These are phyloP conservation scores for Globisporangium carolinianum DNA, from an alignment of 352 stramenopile genomes.

Conservation along the genomic window DNA sequence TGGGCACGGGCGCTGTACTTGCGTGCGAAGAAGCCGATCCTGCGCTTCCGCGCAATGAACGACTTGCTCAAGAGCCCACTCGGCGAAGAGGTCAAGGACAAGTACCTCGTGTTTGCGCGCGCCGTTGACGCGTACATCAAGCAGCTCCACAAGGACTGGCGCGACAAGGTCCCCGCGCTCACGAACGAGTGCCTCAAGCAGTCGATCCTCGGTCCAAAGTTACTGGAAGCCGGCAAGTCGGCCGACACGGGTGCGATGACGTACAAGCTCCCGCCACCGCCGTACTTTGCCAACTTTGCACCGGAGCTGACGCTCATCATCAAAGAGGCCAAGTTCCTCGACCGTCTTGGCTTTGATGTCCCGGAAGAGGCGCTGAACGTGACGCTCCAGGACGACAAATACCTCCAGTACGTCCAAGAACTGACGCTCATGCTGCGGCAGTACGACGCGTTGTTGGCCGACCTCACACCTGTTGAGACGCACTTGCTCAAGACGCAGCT, in stretches of 20 bases:
- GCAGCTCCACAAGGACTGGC: constrained; percentile 91
- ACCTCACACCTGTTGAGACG: constrained; percentile 86
- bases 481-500: constrained; percentile 87
- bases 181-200: constrained; percentile 92
- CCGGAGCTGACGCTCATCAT: constrained; percentile 93
- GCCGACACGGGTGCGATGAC: constrained; percentile 60
- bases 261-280: constrained; percentile 82
- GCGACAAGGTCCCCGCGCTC: constrained; percentile 74
- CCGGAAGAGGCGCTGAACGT: constrained; percentile 94
- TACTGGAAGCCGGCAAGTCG: constrained; percentile 70
- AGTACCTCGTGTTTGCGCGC: constrained; percentile 91
- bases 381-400: constrained; percentile 95
- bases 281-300: constrained; percentile 93
- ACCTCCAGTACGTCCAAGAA: constrained; percentile 91
- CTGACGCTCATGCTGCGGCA: constrained; percentile 88
- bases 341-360: constrained; percentile 93
- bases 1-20: constrained; percentile 85
- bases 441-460: constrained; percentile 83
- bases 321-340: constrained; percentile 93
- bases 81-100: constrained; percentile 91
- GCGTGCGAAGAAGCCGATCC: constrained; percentile 91
- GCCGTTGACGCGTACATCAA: constrained; percentile 92
- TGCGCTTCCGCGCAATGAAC: constrained; percentile 91
- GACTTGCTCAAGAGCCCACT: constrained; percentile 88
- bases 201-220: constrained; percentile 85